Conservation (phyloP, 176 grass and related monocot genomes). For the bread wheat (Triticum aestivum) region IWGSC_CS_RefSeq_v2.1 NC_057810.1:538698691-538699190, state of each 20-base stretch:
- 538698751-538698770: conserved; percentile 19
- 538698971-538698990: conserved; percentile 12
- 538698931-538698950: background rate
- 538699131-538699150: conserved; percentile 99
- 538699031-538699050: conserved; percentile 10
- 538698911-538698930: conserved; percentile 24
- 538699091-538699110: conserved; percentile 74
- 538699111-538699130: conserved; percentile 84
- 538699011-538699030: conserved; percentile 8
- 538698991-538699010: background rate
- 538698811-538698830: background rate
- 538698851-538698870: background rate
- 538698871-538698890: background rate
- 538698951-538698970: conserved; percentile 8
- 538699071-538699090: conserved; percentile 22
- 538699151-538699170: conserved; percentile 89
- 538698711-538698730: background rate
- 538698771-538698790: conserved; percentile 7
- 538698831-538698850: background rate
- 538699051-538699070: conserved; percentile 26
- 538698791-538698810: background rate
- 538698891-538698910: conserved; percentile 9
- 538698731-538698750: conserved; percentile 13
- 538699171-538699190: conserved; percentile 93
- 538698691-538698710: background rate